These are phyloP conservation scores for Hevea brasiliensis DNA, from an alignment of 345 rosid species.

Conservation along the genomic window DNA sequence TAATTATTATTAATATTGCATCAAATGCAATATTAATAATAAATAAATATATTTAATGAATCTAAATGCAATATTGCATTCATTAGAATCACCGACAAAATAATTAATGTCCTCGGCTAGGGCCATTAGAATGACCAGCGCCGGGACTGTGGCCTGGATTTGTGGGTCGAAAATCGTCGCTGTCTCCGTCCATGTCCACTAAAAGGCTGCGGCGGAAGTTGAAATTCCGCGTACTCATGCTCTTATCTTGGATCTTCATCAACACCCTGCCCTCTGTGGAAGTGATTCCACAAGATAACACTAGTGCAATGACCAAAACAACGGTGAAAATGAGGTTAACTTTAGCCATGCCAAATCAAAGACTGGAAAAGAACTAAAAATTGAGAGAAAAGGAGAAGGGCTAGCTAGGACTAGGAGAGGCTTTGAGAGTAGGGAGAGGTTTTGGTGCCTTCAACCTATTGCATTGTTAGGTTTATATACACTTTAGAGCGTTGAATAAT, in stretches of 20 bases:
- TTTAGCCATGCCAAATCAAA: conserved; percentile 23
- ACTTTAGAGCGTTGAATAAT: background rate
- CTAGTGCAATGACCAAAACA: conserved; percentile 18
- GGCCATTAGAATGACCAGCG: conserved; percentile 48
- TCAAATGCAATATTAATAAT: too few species aligned
- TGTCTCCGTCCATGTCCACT: background rate
- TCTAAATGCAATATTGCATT: too few species aligned
- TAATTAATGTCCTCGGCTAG: conserved; percentile 1
- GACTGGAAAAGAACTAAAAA: background rate
- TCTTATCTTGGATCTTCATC: background rate
- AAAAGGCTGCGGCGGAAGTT: conserved; percentile 18
- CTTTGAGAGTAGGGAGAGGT: background rate
- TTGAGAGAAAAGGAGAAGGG: background rate
- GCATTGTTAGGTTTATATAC: conserved; percentile 34
- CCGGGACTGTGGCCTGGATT: conserved; percentile 62
- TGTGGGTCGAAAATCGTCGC: conserved; percentile 45
- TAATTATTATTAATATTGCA: too few species aligned
- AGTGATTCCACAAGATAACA: conserved; percentile 24
- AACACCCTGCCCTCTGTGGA: conserved; percentile 26
- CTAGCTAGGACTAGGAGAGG: background rate
- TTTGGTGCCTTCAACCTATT: conserved; percentile 18
- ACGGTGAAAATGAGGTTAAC: conserved; percentile 12
- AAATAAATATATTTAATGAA: too few species aligned
- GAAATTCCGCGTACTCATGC: background rate
- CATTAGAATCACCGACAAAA: too few species aligned